phyloP scores from a whole-genome alignment of 2,329 filamentous ascomycete genomes.

The Penicillium sp. region DNA sequence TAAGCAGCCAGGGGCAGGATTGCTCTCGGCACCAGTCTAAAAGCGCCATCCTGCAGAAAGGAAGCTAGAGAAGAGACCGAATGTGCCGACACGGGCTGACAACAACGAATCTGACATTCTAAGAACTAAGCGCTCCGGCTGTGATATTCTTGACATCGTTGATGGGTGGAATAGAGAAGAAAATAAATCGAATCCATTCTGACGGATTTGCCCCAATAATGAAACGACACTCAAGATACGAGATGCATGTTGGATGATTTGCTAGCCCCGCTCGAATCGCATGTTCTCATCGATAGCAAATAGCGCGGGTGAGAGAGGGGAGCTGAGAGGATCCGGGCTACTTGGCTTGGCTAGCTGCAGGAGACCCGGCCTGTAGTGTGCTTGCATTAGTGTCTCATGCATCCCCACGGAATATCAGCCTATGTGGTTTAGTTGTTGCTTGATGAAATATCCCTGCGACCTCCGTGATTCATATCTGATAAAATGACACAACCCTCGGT shows the following conservation, averaged over 20 bases:
- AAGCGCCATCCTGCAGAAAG: neutral
- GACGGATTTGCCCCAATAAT: neutral
- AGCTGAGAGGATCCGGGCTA: constrained; percentile 5
- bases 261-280: neutral
- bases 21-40: neutral
- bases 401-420: neutral
- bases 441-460: too few species aligned
- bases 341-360: constrained; percentile 12
- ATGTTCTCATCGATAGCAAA: neutral
- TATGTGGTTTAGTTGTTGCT: neutral
- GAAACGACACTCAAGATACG: neutral
- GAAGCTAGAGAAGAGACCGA: neutral
- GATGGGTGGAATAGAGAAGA: neutral
- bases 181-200: neutral
- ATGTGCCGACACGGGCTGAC: neutral
- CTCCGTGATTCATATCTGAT: neutral
- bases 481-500: neutral
- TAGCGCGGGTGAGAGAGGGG: neutral
- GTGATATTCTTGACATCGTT: neutral
- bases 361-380: constrained; percentile 6
- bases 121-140: neutral
- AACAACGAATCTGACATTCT: neutral
- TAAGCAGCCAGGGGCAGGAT: neutral
- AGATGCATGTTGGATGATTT: neutral
- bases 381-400: constrained; percentile 6